These are phyloP conservation scores for Mycotypha africana DNA, from an alignment of 371 early-diverging fungal species.

Conservation along the genomic window DNA sequence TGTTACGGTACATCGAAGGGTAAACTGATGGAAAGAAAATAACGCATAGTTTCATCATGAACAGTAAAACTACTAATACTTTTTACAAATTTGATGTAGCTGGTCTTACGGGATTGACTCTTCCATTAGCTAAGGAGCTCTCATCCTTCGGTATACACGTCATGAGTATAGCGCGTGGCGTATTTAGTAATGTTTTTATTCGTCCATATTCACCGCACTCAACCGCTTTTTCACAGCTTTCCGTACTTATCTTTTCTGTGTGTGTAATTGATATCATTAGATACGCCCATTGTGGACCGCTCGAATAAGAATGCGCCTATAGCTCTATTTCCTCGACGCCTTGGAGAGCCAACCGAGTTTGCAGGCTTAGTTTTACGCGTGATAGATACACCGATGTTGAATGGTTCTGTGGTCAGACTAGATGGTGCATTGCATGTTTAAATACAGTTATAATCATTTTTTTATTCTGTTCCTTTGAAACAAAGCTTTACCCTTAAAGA, in stretches of 20 bases:
- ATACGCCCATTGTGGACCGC: conserved; percentile 27
- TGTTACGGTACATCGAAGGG: conserved; percentile 56
- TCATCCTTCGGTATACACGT: conserved; percentile 49
- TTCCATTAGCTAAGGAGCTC: conserved; percentile 58
- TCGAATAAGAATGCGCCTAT: neutral
- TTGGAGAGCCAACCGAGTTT: conserved; percentile 49
- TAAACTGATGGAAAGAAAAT: neutral
- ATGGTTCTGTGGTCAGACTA: conserved; percentile 54
- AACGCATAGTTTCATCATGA: neutral
- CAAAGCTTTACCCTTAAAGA: too few relatives aligned
- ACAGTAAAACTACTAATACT: too few relatives aligned
- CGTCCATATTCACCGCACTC: neutral
- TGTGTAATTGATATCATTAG: conserved; percentile 8
- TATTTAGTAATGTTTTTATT: conserved; percentile 35
- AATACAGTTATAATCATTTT: too few relatives aligned
- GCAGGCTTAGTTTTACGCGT: conserved; percentile 44
- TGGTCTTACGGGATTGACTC: conserved; percentile 52
- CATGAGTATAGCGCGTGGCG: conserved; percentile 56
- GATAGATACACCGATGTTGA: conserved; percentile 51
- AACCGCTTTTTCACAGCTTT: too few relatives aligned
- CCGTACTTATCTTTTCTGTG: neutral
- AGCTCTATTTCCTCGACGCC: conserved; percentile 40
- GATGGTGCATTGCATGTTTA: conserved; percentile 42
- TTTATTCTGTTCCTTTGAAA: too few relatives aligned
- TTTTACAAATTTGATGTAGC: too few relatives aligned